phyloP scores from a whole-genome alignment of 305 asterid species.

The Stenogyne calaminthoides region DNA sequence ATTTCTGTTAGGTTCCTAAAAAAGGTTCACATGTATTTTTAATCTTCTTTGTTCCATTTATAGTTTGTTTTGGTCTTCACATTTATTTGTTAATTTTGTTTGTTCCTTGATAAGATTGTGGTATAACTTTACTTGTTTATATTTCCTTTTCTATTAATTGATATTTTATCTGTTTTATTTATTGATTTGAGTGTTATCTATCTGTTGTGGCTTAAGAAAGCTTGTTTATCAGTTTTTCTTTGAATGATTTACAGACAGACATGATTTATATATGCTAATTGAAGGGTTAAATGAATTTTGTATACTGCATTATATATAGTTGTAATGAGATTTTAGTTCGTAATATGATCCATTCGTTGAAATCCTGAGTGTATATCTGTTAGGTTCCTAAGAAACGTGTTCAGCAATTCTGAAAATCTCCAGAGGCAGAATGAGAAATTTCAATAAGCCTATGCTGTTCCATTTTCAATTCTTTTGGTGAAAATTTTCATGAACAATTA shows the following conservation, averaged over 20 bases:
- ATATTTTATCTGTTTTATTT: neutral
- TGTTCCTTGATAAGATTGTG: constrained; percentile 8
- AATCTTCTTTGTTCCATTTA: neutral
- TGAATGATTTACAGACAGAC: neutral
- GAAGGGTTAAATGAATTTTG: neutral
- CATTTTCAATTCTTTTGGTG: neutral
- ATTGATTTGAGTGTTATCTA: neutral
- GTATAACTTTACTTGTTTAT: neutral
- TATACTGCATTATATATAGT: neutral
- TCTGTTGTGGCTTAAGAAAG: neutral
- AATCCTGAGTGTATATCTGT: neutral
- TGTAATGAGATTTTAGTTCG: neutral
- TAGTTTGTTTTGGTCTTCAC: constrained; percentile 3
- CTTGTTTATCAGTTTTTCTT: neutral
- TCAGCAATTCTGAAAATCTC: constrained; percentile 2
- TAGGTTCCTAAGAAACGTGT: neutral
- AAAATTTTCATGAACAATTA: neutral
- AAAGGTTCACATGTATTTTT: neutral
- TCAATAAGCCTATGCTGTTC: too few relatives aligned
- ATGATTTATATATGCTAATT: too few relatives aligned
- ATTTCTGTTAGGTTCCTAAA: neutral
- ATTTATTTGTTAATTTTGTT: constrained; percentile 12
- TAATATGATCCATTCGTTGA: neutral
- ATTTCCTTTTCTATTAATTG: neutral
- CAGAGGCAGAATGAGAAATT: neutral